Evolutionary conservation across 257 asterid genomes (phyloP).

Genomic region (Linderniella brevidens): DNA sequence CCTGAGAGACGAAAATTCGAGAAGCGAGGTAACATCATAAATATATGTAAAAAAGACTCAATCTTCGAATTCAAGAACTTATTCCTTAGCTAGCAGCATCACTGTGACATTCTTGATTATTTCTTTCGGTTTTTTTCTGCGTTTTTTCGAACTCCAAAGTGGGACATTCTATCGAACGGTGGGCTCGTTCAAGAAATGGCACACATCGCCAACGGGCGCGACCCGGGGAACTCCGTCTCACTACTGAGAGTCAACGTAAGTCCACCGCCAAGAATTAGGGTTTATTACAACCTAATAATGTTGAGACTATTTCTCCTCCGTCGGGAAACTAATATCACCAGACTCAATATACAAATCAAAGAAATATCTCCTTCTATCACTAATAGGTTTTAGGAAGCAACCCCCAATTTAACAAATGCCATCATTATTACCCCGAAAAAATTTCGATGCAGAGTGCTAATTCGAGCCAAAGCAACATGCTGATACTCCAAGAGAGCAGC

Average conservation of each 20-base stretch:
- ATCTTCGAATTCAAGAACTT: not conserved
- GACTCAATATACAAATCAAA: no score
- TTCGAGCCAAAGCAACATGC: constrained; percentile 94
- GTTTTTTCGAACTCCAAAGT: constrained; percentile 19
- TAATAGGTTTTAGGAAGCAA: no score
- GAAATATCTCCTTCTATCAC: no score
- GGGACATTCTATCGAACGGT: constrained; percentile 94
- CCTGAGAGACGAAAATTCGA: constrained; percentile 41
- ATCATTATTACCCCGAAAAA: no score
- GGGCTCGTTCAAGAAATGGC: constrained; percentile 95
- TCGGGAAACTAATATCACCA: no score
- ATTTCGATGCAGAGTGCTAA: constrained; percentile 41
- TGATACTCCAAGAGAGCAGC: constrained; percentile 80
- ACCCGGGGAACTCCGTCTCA: constrained; percentile 76
- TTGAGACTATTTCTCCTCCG: constrained; percentile 2
- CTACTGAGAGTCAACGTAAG: constrained; percentile 69
- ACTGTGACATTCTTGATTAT: not conserved
- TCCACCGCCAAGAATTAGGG: not conserved
- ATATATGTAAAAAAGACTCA: not conserved
- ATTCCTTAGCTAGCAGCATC: no score
- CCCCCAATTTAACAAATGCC: no score
- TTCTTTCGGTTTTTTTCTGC: not conserved
- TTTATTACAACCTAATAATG: not conserved
- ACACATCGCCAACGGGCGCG: constrained; percentile 81
- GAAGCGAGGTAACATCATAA: constrained; percentile 41